phyloP scores from a whole-genome alignment of 2,329 filamentous ascomycete species.

The Arthrobotrys sinensis region DNA sequence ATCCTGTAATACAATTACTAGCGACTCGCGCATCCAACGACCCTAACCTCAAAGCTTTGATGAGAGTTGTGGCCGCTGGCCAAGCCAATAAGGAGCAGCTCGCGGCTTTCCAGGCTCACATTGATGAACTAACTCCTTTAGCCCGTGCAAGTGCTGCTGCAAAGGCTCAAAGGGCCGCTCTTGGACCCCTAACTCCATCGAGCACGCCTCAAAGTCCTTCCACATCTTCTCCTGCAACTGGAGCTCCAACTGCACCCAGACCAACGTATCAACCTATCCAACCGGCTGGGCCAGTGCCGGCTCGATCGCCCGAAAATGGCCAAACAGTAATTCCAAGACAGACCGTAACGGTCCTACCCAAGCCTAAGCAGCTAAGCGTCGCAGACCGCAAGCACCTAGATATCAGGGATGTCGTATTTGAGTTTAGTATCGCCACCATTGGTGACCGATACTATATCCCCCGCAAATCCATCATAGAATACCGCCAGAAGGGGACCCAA shows the following conservation, averaged over 20 bases:
- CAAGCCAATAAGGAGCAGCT: constrained; percentile 80
- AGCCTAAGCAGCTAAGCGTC: constrained; percentile 58
- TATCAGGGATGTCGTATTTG: constrained; percentile 78
- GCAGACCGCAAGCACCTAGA: constrained; percentile 72
- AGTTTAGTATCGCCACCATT: constrained; percentile 73
- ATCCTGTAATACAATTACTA: constrained; percentile 85
- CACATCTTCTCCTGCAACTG: constrained; percentile 34
- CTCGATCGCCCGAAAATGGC: constrained; percentile 29
- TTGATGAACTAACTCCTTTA: constrained; percentile 78
- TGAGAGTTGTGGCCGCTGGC: constrained; percentile 86
- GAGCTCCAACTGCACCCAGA: constrained; percentile 37
- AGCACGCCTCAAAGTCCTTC: constrained; percentile 37
- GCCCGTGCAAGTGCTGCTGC: constrained; percentile 60
- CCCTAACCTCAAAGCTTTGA: constrained; percentile 80
- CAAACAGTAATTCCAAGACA: constrained; percentile 49
- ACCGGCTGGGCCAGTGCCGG: constrained; percentile 52
- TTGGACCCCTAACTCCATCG: constrained; percentile 46
- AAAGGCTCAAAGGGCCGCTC: constrained; percentile 56
- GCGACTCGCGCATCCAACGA: constrained; percentile 83
- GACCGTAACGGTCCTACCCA: constrained; percentile 54
- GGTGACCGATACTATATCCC: constrained; percentile 86
- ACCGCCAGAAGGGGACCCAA: constrained; percentile 72
- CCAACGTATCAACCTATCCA: constrained; percentile 56
- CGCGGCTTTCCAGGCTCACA: constrained; percentile 83
- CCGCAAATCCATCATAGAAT: constrained; percentile 82